Evolutionary conservation across 2,329 filamentous ascomycete genomes (phyloP).

Genomic region (Sarocladium strictum): DNA sequence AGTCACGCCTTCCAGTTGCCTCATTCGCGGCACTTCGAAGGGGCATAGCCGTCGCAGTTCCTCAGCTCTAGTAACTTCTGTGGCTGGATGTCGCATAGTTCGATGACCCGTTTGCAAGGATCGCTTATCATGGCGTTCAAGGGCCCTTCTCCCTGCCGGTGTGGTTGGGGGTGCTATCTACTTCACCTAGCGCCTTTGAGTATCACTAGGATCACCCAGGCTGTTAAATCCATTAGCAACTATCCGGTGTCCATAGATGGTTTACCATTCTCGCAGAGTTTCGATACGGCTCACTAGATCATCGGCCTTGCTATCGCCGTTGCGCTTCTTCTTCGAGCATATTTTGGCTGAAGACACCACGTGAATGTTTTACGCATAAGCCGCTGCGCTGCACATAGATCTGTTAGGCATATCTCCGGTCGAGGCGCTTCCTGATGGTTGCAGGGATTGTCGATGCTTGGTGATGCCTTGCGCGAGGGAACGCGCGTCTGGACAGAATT

Average conservation of each 20-base stretch:
- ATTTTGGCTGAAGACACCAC: slow-evolving; percentile 16
- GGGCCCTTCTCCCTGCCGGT: slow-evolving; percentile 14
- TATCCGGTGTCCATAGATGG: not conserved
- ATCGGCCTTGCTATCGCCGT: slow-evolving; percentile 12
- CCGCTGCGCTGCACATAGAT: slow-evolving; percentile 15
- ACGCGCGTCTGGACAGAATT: too few relatives aligned
- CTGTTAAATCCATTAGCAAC: not conserved
- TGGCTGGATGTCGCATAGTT: slow-evolving; percentile 1
- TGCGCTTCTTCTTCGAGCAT: slow-evolving; percentile 11
- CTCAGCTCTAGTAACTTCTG: slow-evolving; percentile 1
- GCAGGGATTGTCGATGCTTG: too few relatives aligned
- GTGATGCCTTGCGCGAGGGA: too few relatives aligned
- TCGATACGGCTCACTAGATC: slow-evolving; percentile 13
- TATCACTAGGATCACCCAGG: slow-evolving; percentile 17
- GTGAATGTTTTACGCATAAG: slow-evolving; percentile 15
- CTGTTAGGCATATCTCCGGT: slow-evolving; percentile 14
- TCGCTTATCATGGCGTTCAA: slow-evolving; percentile 15
- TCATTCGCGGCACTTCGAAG: slow-evolving; percentile 11
- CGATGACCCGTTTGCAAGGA: slow-evolving; percentile 13
- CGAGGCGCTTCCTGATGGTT: slow-evolving; percentile 11
- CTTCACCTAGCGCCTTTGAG: slow-evolving; percentile 12
- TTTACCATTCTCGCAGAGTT: not conserved
- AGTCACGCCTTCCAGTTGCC: slow-evolving; percentile 9
- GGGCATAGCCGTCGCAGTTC: slow-evolving; percentile 6
- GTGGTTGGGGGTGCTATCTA: slow-evolving; percentile 15